These are phyloP conservation scores for Cordyceps farinosa DNA, from an alignment of 2,329 filamentous ascomycete genomes.

Conservation along the genomic window DNA sequence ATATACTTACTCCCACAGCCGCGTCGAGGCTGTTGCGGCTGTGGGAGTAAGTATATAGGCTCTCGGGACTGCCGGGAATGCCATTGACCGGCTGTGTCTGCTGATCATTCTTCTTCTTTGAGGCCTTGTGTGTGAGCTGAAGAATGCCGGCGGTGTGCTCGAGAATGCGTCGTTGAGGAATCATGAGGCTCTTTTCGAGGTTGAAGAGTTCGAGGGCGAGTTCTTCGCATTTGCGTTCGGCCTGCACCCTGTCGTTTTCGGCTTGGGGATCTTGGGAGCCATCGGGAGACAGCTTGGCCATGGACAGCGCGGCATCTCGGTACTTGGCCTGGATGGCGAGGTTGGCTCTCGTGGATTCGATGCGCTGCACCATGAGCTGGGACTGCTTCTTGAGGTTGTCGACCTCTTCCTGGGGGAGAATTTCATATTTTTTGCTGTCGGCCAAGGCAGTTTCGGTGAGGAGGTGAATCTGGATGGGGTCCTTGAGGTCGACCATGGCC, in stretches of 20 bases:
- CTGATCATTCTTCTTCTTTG: slow-evolving; percentile 53
- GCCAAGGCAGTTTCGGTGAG: slow-evolving; percentile 89
- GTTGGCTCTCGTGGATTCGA: slow-evolving; percentile 78
- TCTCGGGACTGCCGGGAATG: slow-evolving; percentile 72
- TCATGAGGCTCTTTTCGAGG: slow-evolving; percentile 72
- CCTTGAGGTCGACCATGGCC: slow-evolving; percentile 58
- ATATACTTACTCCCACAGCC: no score
- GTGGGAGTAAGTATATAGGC: slow-evolving; percentile 66
- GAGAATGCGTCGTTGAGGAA: slow-evolving; percentile 71
- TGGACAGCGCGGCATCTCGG: slow-evolving; percentile 84
- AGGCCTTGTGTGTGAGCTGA: slow-evolving; percentile 79
- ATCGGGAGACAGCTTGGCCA: slow-evolving; percentile 75
- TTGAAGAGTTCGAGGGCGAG: slow-evolving; percentile 75
- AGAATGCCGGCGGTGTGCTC: slow-evolving; percentile 91
- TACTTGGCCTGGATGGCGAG: slow-evolving; percentile 89
- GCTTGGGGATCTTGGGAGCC: slow-evolving; percentile 54
- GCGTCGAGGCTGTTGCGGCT: slow-evolving; percentile 57
- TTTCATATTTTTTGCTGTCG: slow-evolving; percentile 80
- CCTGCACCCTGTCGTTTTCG: slow-evolving; percentile 70
- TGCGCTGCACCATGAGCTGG: slow-evolving; percentile 66
- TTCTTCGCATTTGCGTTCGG: slow-evolving; percentile 80
- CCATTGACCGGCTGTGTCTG: slow-evolving; percentile 46
- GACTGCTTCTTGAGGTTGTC: slow-evolving; percentile 88
- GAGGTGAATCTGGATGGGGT: slow-evolving; percentile 81
- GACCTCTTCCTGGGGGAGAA: slow-evolving; percentile 87